phyloP scores from a whole-genome alignment of 2,329 filamentous ascomycete genomes.

The Calonectria hawksworthii region DNA sequence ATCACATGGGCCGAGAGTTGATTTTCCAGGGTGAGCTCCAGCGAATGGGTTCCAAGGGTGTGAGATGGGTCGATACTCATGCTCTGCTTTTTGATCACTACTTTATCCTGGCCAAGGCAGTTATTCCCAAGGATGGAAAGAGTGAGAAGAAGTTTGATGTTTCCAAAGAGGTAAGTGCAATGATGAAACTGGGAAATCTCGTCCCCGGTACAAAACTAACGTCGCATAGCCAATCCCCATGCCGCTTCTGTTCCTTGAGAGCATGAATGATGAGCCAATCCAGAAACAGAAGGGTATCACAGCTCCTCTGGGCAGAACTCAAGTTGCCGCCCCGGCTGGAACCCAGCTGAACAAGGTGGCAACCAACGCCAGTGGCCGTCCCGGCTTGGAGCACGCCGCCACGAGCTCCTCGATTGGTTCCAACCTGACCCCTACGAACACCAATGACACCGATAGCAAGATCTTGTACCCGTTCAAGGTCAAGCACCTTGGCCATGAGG shows the following conservation, averaged over 20 bases:
- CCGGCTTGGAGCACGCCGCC: constrained; percentile 75
- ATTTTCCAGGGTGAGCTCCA: constrained; percentile 92
- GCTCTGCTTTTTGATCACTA: constrained; percentile 97
- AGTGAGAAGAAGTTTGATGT: constrained; percentile 93
- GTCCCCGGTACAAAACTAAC: constrained; percentile 40
- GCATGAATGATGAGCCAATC: constrained; percentile 90
- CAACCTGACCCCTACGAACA: constrained; percentile 56
- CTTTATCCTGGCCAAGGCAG: constrained; percentile 89
- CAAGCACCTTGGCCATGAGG: constrained; percentile 94
- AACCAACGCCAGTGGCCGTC: constrained; percentile 65
- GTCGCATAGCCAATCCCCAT: constrained; percentile 84
- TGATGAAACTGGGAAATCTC: background rate
- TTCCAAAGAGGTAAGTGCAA: constrained; percentile 80
- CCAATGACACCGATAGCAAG: constrained; percentile 82
- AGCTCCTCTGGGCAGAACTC: constrained; percentile 70
- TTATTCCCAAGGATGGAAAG: constrained; percentile 76
- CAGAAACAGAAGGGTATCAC: constrained; percentile 85
- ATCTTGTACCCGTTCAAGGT: constrained; percentile 95
- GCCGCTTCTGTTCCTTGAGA: constrained; percentile 94
- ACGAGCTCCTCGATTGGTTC: constrained; percentile 77
- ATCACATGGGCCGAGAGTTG: constrained; percentile 92
- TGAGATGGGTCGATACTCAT: constrained; percentile 94
- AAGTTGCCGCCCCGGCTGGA: constrained; percentile 72
- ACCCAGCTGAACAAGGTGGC: constrained; percentile 70
- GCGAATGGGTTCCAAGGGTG: constrained; percentile 87